Percentiles rank a stretch among this genome's conserved stretches.
Conservation (phyloP, 495 filamentous ascomycete genomes). For the Cryomyces minteri region DNA sequence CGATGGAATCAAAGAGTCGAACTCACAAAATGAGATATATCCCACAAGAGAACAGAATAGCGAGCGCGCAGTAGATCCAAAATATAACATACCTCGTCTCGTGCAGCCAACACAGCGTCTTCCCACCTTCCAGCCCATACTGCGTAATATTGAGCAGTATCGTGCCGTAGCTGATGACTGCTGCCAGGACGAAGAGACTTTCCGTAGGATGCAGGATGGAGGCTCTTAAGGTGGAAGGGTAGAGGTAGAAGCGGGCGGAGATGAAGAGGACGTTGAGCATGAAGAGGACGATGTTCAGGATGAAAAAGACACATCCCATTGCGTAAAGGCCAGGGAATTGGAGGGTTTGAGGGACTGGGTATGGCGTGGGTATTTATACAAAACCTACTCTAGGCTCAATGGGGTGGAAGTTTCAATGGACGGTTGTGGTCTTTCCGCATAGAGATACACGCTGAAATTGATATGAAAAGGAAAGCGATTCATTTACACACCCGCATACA, state of each 20-base stretch:
- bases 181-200: constrained; percentile 59
- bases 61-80: constrained; percentile 53
- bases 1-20: no score
- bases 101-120: constrained; percentile 50
- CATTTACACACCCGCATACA: constrained; percentile 10
- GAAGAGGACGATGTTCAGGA: constrained; percentile 60
- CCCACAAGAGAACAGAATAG: constrained; percentile 40
- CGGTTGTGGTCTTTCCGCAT: no score
- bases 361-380: no score
- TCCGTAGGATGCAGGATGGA: constrained; percentile 66
- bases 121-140: constrained; percentile 40
- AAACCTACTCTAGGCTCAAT: no score
- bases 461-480: no score
- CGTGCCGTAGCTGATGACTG: constrained; percentile 50
- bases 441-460: no score
- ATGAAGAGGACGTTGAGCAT: constrained; percentile 49
- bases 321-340: constrained; percentile 47
- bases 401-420: no score
- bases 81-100: constrained; percentile 43
- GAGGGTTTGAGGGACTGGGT: constrained; percentile 10
- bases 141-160: constrained; percentile 67
- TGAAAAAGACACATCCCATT: constrained; percentile 55
- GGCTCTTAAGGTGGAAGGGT: constrained; percentile 50
- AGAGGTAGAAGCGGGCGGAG: constrained; percentile 46
- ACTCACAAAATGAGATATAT: constrained; percentile 41